Base-by-base conservation (phyloP, 192 early-diverging fungal species). In the Chytriomyces sp. region DNA sequence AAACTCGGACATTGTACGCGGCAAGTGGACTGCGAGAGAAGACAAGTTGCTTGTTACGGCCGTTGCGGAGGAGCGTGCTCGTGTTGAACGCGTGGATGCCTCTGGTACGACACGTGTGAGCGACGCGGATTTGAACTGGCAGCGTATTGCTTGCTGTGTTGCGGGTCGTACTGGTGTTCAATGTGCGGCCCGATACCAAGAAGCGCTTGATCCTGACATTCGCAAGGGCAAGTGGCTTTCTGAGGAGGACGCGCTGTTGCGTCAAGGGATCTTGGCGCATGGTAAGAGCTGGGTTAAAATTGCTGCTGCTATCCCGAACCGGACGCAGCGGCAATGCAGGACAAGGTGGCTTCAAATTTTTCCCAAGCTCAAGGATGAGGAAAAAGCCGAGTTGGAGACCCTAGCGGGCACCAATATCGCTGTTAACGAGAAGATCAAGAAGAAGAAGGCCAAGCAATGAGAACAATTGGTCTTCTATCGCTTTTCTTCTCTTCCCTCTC, bases 321-420 rank as follows among this genome's bases (percentile, higher is more conserved):
- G 94, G 14, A 96, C 92, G 7, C 93, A 96, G 78, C 89, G 94
- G 66, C 93, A 95, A 70, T 96, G 94, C 68, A 89, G 93, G 25
- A 94, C 94, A 72, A 80, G 94, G 38, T 96, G 94, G 94, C 31
- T 81, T 22, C 73, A 76, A 54, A 44, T 81, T 3, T 59, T 56
- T 44, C 64, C 64, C 12, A 75, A 66, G 55, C n/a, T 69, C 65
- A 41, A 55, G 31, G 64, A 37, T 12, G 56, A 67, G 32, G 63
- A 55, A 30, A 74, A 41, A 32, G 31, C 3, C 14, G 54, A 39
- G 37, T 22, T 66, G 54, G 71, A 61, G 59, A 19, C 12, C 4
- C 32, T 33, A 7, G 53, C 44, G 19, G 62, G 73, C 19, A 44
- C 54, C 34, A 34, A 39, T 8, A 64, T 78, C 73, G 54, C 70